A percentile compares a stretch with the other conserved stretches of the same genome.
These are phyloP conservation scores for Trichodelitschia bisporula DNA, from an alignment of 495 filamentous ascomycete genomes.

Conservation along the genomic window DNA sequence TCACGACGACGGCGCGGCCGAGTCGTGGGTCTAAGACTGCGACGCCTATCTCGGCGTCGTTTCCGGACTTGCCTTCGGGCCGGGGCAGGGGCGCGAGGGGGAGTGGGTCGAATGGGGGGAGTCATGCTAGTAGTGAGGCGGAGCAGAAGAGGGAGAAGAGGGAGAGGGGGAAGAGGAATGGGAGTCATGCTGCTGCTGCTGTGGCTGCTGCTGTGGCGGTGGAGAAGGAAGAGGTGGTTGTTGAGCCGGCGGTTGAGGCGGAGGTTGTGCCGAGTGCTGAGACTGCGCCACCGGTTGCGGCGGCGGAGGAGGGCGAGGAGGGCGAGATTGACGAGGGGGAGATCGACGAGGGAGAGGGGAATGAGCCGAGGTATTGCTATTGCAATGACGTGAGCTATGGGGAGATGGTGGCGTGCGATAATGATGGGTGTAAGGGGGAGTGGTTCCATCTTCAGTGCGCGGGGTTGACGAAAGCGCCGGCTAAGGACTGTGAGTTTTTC, in stretches of 20 bases:
- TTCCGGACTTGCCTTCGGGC: conserved; percentile 7
- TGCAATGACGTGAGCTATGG: conserved; percentile 87
- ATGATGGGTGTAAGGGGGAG: conserved; percentile 60
- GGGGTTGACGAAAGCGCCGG: conserved; percentile 64
- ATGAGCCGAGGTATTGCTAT: conserved; percentile 79
- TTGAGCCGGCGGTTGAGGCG: conserved; percentile 5
- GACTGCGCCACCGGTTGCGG: not conserved
- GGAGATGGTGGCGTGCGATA: conserved; percentile 96
- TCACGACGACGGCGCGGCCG: conserved; percentile 5
- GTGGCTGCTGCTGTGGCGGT: not conserved
- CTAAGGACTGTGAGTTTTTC: conserved; percentile 49
- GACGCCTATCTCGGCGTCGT: conserved; percentile 8
- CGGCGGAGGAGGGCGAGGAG: conserved; percentile 14
- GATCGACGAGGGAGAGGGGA: conserved; percentile 46
- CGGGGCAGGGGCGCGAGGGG: conserved; percentile 3
- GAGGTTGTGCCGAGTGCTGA: too few relatives aligned
- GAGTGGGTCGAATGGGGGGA: conserved; percentile 1
- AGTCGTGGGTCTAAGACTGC: conserved; percentile 11
- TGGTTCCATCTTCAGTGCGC: conserved; percentile 96
- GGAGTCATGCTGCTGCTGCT: not conserved
- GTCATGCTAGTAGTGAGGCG: conserved; percentile 7
- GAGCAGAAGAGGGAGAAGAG: conserved; percentile 3
- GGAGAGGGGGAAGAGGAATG: conserved; percentile 1
- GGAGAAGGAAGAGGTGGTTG: conserved; percentile 18
- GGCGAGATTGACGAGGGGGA: conserved; percentile 21